Evolutionary conservation across 345 rosid genomes (phyloP).

Genomic region (Camelina laxa): DNA sequence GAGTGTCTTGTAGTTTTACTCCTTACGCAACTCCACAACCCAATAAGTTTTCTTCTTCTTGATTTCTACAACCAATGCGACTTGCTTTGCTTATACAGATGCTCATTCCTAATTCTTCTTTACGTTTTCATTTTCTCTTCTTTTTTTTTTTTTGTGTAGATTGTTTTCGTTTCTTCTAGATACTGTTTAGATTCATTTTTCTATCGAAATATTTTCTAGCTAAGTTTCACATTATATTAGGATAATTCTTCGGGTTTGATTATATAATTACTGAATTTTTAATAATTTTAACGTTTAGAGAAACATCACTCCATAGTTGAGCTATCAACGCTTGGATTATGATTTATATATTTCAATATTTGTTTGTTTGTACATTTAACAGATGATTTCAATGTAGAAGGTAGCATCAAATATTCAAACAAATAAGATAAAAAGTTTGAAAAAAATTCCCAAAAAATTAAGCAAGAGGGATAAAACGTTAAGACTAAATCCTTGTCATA

Average conservation of each 20-base stretch:
- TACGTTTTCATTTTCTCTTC: neutral
- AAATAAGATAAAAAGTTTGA: neutral
- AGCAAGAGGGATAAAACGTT: slow-evolving; percentile 20
- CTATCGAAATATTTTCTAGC: neutral
- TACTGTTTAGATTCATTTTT: neutral
- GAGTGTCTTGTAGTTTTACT: slow-evolving; percentile 35
- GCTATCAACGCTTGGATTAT: neutral
- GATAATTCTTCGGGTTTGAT: neutral
- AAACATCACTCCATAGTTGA: neutral
- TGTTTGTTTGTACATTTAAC: neutral
- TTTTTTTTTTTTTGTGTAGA: neutral
- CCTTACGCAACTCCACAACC: slow-evolving; percentile 37
- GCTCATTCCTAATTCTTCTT: neutral
- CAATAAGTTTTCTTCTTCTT: slow-evolving; percentile 36
- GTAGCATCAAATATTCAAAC: neutral
- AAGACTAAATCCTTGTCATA: neutral
- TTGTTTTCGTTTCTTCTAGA: neutral
- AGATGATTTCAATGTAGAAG: neutral
- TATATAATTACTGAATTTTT: neutral
- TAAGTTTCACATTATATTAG: neutral
- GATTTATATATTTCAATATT: too few species aligned
- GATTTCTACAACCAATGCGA: slow-evolving; percentile 20
- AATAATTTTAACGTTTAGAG: neutral
- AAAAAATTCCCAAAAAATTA: slow-evolving; percentile 23
- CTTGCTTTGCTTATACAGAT: neutral